Evolutionary conservation across 768 basidiomycete genomes (phyloP).

Genomic region (Gymnopilus junonius): DNA sequence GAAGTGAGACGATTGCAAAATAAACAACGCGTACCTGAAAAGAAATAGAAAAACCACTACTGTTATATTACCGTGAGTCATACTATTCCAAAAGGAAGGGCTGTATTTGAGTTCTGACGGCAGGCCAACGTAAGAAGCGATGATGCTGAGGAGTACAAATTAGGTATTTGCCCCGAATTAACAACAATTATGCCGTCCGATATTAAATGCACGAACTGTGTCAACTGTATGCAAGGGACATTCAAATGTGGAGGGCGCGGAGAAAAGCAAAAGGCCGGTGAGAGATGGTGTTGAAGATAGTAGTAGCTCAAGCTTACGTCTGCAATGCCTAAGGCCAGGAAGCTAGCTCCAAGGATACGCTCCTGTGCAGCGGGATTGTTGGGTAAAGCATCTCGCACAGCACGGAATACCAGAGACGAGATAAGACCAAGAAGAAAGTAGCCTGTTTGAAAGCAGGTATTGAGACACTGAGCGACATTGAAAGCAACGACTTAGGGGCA

Average conservation of each 20-base stretch:
- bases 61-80: slow-evolving; percentile 80
- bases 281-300: neutral
- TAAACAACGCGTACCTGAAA: slow-evolving; percentile 47
- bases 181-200: neutral
- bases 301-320: slow-evolving; percentile 53
- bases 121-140: slow-evolving; percentile 57
- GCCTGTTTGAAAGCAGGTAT: slow-evolving; percentile 27
- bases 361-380: slow-evolving; percentile 68
- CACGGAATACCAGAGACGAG: slow-evolving; percentile 71
- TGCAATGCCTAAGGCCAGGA: slow-evolving; percentile 71
- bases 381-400: slow-evolving; percentile 62
- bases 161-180: slow-evolving; percentile 6
- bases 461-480: slow-evolving; percentile 8
- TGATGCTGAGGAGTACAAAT: slow-evolving; percentile 47
- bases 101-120: slow-evolving; percentile 58
- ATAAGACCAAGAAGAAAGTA: slow-evolving; percentile 49
- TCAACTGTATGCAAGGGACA: slow-evolving; percentile 42
- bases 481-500: slow-evolving; percentile 18
- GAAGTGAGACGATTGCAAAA: neutral
- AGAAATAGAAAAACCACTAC: slow-evolving; percentile 58
- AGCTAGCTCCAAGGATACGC: slow-evolving; percentile 67
- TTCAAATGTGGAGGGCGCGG: neutral
- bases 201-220: slow-evolving; percentile 53
- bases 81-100: slow-evolving; percentile 64
- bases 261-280: neutral